Base-by-base conservation (phyloP, 1,284 basidiomycete species). In the Thecaphora thlaspeos region DNA sequence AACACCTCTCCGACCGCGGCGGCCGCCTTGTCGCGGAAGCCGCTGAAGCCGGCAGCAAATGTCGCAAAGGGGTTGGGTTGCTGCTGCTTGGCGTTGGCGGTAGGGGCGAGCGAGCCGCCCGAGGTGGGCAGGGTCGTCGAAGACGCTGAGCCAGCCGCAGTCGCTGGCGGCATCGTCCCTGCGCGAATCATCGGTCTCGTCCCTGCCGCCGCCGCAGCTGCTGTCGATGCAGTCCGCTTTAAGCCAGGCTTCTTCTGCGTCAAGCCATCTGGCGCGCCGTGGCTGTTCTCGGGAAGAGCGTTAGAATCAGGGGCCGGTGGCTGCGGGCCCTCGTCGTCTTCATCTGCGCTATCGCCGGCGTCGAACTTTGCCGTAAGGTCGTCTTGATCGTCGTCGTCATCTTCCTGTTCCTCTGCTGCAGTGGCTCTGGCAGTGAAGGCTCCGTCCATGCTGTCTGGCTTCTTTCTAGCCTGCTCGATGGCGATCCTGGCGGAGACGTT, bases 401-500 rank as follows among this genome's bases (percentile, higher is more conserved):
- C 44, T 5, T 28, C 26, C 26, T 28, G 26, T 7, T 5, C 26
- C 11, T 28, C 26, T 5, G 50, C 65, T 80, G 79, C 49, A 26
- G 34, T 38, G n/a, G 48, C 52, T 22, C 56, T 50, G 5, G 45
- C 43, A 37, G 56, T 59, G 8, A 65, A 43, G 2, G 55, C 59
- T 38, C 48, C 43, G 41, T 64, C 50, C 30, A 55, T 59, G 21
- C 53, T 51, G 24, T 79, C 78, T 21, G 73, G 66, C 26, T 77
- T 77, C 54, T 82, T 79, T 59, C 91, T 83, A 3, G 61, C 90
- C 78, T 98, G 94, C 63, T 91, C 90, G 46, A 98, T 82, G 0
- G 91, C 90, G 46, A 95, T 87, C 61, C 87, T 82, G 4, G 92
- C 93, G 70, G 87, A 85, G 22, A 87, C 80, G 10, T 83, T 80